Percentiles rank a stretch among this genome's conserved stretches.
phyloP scores from a whole-genome alignment of 2,329 filamentous ascomycete species.

The Domatiomyces catenatus region DNA sequence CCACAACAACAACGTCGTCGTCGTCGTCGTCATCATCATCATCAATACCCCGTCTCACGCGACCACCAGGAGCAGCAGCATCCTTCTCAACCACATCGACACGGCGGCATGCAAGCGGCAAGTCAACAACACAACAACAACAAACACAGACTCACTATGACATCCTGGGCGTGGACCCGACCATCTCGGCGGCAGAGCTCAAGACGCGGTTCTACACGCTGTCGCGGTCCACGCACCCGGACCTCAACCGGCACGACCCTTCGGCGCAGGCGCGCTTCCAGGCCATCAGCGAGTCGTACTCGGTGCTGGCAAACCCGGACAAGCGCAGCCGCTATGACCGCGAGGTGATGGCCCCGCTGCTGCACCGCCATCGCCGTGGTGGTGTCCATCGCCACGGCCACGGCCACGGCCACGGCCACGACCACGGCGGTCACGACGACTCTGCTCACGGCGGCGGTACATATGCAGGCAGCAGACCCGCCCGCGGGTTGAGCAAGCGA shows the following conservation, averaged over 20 bases:
- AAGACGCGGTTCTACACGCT: slow-evolving; percentile 89
- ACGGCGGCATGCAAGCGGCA: neutral
- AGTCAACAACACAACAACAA: slow-evolving; percentile 1
- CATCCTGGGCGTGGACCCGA: slow-evolving; percentile 53
- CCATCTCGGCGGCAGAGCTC: slow-evolving; percentile 60
- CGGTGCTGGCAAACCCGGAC: slow-evolving; percentile 52
- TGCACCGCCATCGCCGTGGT: slow-evolving; percentile 18
- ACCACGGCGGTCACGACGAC: no score
- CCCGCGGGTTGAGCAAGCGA: slow-evolving; percentile 65
- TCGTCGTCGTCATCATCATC: neutral
- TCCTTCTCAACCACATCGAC: neutral
- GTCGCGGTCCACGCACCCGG: slow-evolving; percentile 83
- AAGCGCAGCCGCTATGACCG: slow-evolving; percentile 74
- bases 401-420: slow-evolving; percentile 18
- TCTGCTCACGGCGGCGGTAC: slow-evolving; percentile 20
- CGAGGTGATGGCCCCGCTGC: slow-evolving; percentile 25
- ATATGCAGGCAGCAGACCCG: slow-evolving; percentile 38
- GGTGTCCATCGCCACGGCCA: slow-evolving; percentile 19
- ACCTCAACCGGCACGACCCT: slow-evolving; percentile 68
- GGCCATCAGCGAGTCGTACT: slow-evolving; percentile 70
- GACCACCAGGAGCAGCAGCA: neutral
- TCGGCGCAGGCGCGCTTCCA: slow-evolving; percentile 61
- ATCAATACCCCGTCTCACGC: neutral
- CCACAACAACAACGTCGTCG: neutral
- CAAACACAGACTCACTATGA: slow-evolving; percentile 57